Evolutionary conservation across 441 rosid species (phyloP), one percentile per base, ranked within the genome.

Genomic region (Macaranga tanarius): DNA sequence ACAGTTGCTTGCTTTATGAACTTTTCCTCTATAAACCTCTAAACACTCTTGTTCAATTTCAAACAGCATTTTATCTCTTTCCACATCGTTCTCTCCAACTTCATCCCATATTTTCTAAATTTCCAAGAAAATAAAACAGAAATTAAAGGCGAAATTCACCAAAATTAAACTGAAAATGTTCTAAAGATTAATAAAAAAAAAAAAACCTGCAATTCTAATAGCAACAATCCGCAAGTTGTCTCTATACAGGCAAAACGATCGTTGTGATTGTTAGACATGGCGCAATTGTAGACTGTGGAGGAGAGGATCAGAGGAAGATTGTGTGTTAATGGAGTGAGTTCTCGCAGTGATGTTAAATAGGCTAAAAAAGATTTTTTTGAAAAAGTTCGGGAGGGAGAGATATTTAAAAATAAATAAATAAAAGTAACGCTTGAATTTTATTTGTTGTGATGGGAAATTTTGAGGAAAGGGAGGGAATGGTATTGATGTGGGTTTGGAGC

Each of bases 41-140:
- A 89, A 76, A 73, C 95, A 92, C 71, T 83, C 89, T 19, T 83
- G 79, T 76, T 90, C 97, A 40, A 92, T 84, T 68, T 87, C 86
- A 44, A 82, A 75, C 83, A 92, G 67, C 83, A 76, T 83, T 71
- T 74, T 69, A 69, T 90, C 92, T 63, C 88, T 87, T 47, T 85
- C 79, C 31, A 20, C 84, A 10, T 85, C 86, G 10, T 81, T 58
- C 75, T 88, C 92, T 76, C 95, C 97, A 44, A 88, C 83, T 73
- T 90, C 96, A 73, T 81, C 85, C 96, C 96, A 90, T 47, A 90
- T 80, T 77, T 75, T 86, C 97, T 92, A 64, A 67, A 31, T 22
- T 22, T 11, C 13, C 68, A 54, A 4, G 31, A 25, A 47, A 28
- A n/a, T 11, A 10, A 9, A 65, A 42, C 26, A 34, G 0, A 20